phyloP scores from a whole-genome alignment of 495 filamentous ascomycete genomes.

The Barbatosphaeria neglecta region DNA sequence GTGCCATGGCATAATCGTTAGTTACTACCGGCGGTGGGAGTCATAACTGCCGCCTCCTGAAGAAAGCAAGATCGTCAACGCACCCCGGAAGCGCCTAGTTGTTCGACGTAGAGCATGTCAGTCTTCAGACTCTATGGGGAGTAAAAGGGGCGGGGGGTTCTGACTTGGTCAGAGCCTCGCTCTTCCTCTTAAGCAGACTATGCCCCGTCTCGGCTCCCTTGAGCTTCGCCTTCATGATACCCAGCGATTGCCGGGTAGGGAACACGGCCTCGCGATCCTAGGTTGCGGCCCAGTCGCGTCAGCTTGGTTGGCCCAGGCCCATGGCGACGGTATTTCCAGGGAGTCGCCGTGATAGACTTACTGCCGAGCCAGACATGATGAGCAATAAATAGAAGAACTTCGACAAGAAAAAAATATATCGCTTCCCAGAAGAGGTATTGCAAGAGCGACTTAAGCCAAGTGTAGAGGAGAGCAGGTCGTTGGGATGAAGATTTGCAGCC shows the following conservation, averaged over 20 bases:
- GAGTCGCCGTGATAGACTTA: constrained; percentile 22
- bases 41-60: too few species aligned
- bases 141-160: constrained; percentile 4
- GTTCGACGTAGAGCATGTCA: neutral
- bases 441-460: too few species aligned
- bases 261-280: constrained; percentile 92
- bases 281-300: too few species aligned
- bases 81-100: constrained; percentile 86
- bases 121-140: too few species aligned
- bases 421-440: neutral
- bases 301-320: constrained; percentile 1
- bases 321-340: neutral
- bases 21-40: neutral
- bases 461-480: too few species aligned
- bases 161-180: constrained; percentile 83
- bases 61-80: constrained; percentile 4
- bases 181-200: constrained; percentile 80
- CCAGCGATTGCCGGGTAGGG: constrained; percentile 91
- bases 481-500: too few species aligned
- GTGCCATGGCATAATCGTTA: constrained; percentile 3
- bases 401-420: neutral
- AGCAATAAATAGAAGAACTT: constrained; percentile 2
- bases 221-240: constrained; percentile 95
- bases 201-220: constrained; percentile 92
- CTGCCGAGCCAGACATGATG: constrained; percentile 50